Base-by-base conservation (phyloP, 164 flowering plant species). In the Vitis amurensis region DNA sequence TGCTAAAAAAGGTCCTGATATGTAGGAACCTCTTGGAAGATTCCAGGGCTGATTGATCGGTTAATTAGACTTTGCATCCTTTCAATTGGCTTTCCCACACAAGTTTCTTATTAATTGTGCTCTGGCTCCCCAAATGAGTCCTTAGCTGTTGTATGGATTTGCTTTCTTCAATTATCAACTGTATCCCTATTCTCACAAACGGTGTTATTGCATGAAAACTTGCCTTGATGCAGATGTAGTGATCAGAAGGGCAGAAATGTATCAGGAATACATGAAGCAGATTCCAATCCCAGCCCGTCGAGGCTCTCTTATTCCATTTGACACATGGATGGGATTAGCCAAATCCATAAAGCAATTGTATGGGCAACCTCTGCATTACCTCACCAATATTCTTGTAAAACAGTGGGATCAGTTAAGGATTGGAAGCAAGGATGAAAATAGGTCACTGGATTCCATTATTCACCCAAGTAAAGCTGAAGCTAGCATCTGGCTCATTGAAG, bases 381-480 rank as follows among this genome's bases (percentile, higher is more conserved):
- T 91, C 69, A 92, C 99, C 27, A 91, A 92, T 60, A 70, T 83
- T 69, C 85, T 67, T 66, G 71, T 92, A 49, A 90, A 86, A 70
- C 83, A 82, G 76, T 89, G 92, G 97, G 99, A 92, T 59, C 79
- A 78, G 47, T 52, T 63, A 56, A 85, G 96, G 71, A 64, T 86
- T 17, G 94, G 86, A 23, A 59, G 83, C 23, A 80, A 79, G 44
- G 81, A 87, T 72, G 91, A 91, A 68, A 51, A 84, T 49, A 63
- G 27, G 68, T 87, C 89, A 10, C 67, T 91, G 72, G 93, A 93
- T 72, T 48, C 78, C 47, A 71, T 87, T 10, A 80, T 95, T 57
- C 92, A 90, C 77, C 97, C 98, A 31, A 56, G 71, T 61, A 91
- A 89, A 82, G 99, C 97, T n/a, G 94, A 92, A 80, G 87, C 89